phyloP scores from a whole-genome alignment of 148 eudicot species.

The Amaranthus palmeri region DNA sequence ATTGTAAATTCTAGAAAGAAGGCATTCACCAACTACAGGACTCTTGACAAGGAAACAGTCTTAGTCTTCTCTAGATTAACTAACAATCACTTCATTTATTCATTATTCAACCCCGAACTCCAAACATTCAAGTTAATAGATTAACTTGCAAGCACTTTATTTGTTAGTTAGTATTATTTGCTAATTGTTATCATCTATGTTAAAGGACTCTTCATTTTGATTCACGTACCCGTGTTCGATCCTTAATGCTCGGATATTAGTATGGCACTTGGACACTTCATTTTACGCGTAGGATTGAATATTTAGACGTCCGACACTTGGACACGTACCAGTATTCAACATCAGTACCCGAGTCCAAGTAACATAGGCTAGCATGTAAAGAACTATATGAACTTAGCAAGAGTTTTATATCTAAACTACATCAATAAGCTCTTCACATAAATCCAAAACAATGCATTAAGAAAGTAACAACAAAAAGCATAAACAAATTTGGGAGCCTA shows the following conservation, averaged over 20 bases:
- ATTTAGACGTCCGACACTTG: too few relatives aligned
- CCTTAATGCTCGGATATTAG: too few relatives aligned
- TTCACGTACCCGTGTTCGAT: too few relatives aligned
- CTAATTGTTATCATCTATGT: too few relatives aligned
- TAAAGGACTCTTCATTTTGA: too few relatives aligned
- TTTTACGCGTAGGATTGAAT: too few relatives aligned
- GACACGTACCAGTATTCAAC: too few relatives aligned
- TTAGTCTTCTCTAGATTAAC: background rate
- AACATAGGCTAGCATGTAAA: too few relatives aligned
- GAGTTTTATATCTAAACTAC: background rate
- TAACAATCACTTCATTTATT: background rate
- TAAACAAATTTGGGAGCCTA: background rate
- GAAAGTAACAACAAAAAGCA: background rate
- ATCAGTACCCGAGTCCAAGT: too few relatives aligned
- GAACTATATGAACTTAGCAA: background rate
- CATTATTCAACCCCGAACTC: background rate
- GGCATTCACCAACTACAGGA: background rate
- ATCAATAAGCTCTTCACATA: background rate
- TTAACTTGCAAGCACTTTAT: background rate
- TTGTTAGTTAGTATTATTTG: too few relatives aligned
- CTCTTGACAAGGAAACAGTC: background rate
- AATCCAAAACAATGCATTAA: constrained; percentile 1
- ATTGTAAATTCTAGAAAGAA: background rate
- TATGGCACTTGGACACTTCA: too few relatives aligned
- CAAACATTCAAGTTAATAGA: background rate